These are phyloP conservation scores for Euptelea pleiosperma DNA, from an alignment of 164 flowering plant species.

Conservation along the genomic window DNA sequence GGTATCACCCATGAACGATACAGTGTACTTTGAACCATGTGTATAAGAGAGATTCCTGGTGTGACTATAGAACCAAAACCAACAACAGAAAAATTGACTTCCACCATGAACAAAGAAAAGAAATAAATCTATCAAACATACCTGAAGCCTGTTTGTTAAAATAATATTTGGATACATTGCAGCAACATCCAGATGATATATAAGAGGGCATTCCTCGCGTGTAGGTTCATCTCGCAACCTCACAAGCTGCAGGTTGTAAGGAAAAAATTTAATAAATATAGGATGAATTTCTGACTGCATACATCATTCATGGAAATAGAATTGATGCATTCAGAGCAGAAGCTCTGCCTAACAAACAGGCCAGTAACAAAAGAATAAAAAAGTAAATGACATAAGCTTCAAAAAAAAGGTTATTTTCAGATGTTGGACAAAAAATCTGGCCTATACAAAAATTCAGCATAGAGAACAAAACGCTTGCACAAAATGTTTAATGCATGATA, in stretches of 20 bases:
- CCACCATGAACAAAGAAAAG: neutral
- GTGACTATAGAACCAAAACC: neutral
- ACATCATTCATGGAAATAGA: constrained; percentile 3
- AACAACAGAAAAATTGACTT: neutral
- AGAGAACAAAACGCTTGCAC: too few species aligned
- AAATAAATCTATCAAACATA: constrained; percentile 19
- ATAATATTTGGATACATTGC: constrained; percentile 99
- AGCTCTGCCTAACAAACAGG: neutral
- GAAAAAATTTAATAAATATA: neutral
- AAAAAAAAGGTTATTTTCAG: too few species aligned
- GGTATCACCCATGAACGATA: too few species aligned
- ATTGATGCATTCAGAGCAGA: neutral
- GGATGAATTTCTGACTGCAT: neutral
- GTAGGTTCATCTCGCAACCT: constrained; percentile 65
- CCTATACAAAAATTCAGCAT: too few species aligned
- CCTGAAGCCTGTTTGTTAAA: constrained; percentile 99
- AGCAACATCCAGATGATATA: constrained; percentile 99
- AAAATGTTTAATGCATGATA: too few species aligned
- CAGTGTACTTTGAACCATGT: too few species aligned
- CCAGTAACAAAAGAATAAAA: neutral
- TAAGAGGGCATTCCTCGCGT: constrained; percentile 91
- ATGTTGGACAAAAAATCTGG: too few species aligned
- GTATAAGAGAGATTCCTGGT: too few species aligned
- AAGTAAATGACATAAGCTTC: too few species aligned
- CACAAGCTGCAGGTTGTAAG: constrained; percentile 51